Conservation (phyloP, 441 rosid genomes). For the Pelargonium citronellum region DNA sequence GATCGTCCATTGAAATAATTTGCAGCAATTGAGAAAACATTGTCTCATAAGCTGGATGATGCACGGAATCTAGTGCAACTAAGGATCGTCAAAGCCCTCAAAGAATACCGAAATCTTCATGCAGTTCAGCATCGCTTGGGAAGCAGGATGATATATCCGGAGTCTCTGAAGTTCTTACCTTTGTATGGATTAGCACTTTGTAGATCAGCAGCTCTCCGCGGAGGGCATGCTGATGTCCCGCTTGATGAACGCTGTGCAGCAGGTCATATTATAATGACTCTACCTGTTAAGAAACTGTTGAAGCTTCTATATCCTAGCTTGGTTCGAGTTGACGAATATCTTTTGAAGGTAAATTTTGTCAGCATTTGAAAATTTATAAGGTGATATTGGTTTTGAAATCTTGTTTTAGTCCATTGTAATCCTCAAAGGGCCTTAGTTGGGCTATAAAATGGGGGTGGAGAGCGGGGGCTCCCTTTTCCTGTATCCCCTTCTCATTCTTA, state of each 20-base stretch:
- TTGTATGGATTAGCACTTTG: constrained; percentile 80
- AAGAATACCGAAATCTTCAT: constrained; percentile 80
- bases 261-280: constrained; percentile 84
- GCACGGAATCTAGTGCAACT: constrained; percentile 67
- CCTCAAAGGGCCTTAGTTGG: background rate
- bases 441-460: background rate
- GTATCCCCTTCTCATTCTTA: background rate
- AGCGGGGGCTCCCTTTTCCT: background rate
- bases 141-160: constrained; percentile 88
- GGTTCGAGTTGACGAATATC: constrained; percentile 75
- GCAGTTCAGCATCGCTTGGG: constrained; percentile 92
- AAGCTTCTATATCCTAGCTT: constrained; percentile 82
- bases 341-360: constrained; percentile 48
- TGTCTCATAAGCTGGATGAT: constrained; percentile 85
- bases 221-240: constrained; percentile 79
- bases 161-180: constrained; percentile 70
- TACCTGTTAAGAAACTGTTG: constrained; percentile 78
- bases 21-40: constrained; percentile 90
- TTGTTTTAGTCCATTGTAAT: background rate
- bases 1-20: constrained; percentile 19
- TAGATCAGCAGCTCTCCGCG: constrained; percentile 72
- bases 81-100: constrained; percentile 84
- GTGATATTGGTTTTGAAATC: constrained; percentile 4
- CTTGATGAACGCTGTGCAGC: constrained; percentile 93
- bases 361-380: constrained; percentile 7